Evolutionary conservation across 768 basidiomycete genomes (phyloP).

Genomic region (Lentinus tigrinus): DNA sequence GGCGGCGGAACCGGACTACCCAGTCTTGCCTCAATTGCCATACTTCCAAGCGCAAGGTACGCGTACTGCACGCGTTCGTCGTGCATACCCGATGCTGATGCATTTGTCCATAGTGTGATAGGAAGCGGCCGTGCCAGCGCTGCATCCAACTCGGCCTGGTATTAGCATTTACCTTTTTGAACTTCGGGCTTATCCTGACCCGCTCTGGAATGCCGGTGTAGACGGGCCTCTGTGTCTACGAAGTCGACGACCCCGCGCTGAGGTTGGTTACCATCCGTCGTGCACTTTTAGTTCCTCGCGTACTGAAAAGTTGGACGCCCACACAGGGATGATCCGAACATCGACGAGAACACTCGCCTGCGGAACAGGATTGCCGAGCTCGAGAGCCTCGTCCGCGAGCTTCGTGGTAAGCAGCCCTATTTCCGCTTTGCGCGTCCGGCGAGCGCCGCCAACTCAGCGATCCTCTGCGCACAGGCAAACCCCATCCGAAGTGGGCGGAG

Average conservation of each 20-base stretch:
- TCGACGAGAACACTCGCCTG: slow-evolving; percentile 85
- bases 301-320: neutral
- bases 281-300: neutral
- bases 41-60: slow-evolving; percentile 89
- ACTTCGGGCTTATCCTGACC: neutral
- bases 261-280: slow-evolving; percentile 46
- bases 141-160: slow-evolving; percentile 90
- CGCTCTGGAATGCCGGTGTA: slow-evolving; percentile 25
- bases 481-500: slow-evolving; percentile 86
- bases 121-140: slow-evolving; percentile 86
- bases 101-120: slow-evolving; percentile 66
- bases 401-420: slow-evolving; percentile 54
- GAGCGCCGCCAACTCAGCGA: neutral
- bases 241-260: slow-evolving; percentile 85
- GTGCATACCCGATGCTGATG: slow-evolving; percentile 2
- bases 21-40: slow-evolving; percentile 89
- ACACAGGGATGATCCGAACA: slow-evolving; percentile 75
- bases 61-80: slow-evolving; percentile 18
- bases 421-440: neutral
- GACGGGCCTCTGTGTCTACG: slow-evolving; percentile 95
- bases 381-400: slow-evolving; percentile 86
- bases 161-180: slow-evolving; percentile 23
- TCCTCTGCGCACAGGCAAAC: slow-evolving; percentile 55
- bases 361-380: slow-evolving; percentile 89
- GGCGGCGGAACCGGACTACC: slow-evolving; percentile 88